These are phyloP conservation scores for Achaetomium macrosporum DNA, from an alignment of 2,329 filamentous ascomycete species.

Conservation along the genomic window DNA sequence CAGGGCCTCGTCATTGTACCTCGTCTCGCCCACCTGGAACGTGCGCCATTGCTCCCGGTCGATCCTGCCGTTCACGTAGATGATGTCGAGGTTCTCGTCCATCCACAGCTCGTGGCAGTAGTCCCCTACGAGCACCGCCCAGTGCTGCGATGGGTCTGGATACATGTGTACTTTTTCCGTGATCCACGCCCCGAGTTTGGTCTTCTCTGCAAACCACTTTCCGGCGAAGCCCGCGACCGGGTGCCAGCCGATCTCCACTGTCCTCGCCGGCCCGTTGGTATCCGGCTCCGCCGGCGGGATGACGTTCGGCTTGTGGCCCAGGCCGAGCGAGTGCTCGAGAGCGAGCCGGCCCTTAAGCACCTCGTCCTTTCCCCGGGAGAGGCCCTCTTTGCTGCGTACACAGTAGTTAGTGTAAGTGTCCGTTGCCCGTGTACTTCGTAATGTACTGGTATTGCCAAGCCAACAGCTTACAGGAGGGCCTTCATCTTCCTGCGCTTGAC, in stretches of 20 bases:
- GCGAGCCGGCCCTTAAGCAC: slow-evolving; percentile 36
- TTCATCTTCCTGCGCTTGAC: slow-evolving; percentile 20
- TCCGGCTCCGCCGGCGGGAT: slow-evolving; percentile 36
- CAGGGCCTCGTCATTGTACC: slow-evolving; percentile 49
- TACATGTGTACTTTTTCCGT: slow-evolving; percentile 49
- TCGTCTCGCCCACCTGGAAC: slow-evolving; percentile 46
- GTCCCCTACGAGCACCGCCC: slow-evolving; percentile 52
- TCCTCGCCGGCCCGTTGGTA: slow-evolving; percentile 33
- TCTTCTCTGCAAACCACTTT: slow-evolving; percentile 54
- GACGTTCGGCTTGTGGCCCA: slow-evolving; percentile 40
- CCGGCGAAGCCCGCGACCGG: slow-evolving; percentile 50
- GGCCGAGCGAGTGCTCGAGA: slow-evolving; percentile 39
- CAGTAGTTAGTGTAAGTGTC: neutral
- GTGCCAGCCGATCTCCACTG: slow-evolving; percentile 53
- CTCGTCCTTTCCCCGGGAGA: slow-evolving; percentile 26
- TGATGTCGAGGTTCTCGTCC: slow-evolving; percentile 52
- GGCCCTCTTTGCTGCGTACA: slow-evolving; percentile 8
- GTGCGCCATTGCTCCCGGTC: slow-evolving; percentile 44
- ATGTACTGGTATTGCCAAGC: neutral
- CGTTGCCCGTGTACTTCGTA: neutral
- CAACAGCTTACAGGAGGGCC: slow-evolving; percentile 13
- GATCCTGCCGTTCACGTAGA: slow-evolving; percentile 49
- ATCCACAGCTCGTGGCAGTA: slow-evolving; percentile 56
- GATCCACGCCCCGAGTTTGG: slow-evolving; percentile 50
- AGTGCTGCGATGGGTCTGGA: slow-evolving; percentile 56